Conservation (phyloP, 306 rosid genomes). For the Rosa lucieae region DNA sequence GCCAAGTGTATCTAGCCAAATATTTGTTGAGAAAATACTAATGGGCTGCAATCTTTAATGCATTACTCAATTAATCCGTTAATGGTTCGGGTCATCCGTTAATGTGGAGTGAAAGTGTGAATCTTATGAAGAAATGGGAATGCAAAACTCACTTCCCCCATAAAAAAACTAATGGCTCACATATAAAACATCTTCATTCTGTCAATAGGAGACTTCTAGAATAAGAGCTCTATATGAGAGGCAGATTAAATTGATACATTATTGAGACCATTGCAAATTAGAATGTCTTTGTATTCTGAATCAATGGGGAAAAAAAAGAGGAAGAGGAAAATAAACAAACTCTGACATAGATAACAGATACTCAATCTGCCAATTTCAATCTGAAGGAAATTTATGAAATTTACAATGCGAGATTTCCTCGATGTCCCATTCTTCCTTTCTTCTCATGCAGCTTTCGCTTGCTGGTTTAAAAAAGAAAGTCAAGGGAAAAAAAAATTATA, state of each 20-base stretch:
- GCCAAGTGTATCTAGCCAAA: too few species aligned
- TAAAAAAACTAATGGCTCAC: background rate
- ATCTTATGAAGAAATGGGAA: background rate
- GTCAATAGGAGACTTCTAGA: background rate
- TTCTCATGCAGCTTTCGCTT: constrained; percentile 73
- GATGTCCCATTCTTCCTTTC: constrained; percentile 34
- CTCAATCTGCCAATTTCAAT: constrained; percentile 33
- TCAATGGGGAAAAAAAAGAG: constrained; percentile 20
- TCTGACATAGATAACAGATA: constrained; percentile 37
- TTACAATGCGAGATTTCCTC: constrained; percentile 54
- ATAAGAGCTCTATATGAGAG: background rate
- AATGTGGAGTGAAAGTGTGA: too few species aligned
- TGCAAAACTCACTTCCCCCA: background rate
- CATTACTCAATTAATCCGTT: too few species aligned
- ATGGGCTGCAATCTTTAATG: too few species aligned
- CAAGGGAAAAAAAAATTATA: background rate
- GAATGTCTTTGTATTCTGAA: constrained; percentile 47
- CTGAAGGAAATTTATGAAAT: constrained; percentile 44
- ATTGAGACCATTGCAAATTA: constrained; percentile 50
- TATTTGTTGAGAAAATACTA: too few species aligned
- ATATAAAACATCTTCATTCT: background rate
- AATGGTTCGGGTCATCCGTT: too few species aligned
- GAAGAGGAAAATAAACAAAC: constrained; percentile 17
- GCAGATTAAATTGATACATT: constrained; percentile 17
- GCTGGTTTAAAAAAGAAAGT: constrained; percentile 33